Evolutionary conservation across 345 rosid species (phyloP).

Genomic region (Lumnitzera racemosa): DNA sequence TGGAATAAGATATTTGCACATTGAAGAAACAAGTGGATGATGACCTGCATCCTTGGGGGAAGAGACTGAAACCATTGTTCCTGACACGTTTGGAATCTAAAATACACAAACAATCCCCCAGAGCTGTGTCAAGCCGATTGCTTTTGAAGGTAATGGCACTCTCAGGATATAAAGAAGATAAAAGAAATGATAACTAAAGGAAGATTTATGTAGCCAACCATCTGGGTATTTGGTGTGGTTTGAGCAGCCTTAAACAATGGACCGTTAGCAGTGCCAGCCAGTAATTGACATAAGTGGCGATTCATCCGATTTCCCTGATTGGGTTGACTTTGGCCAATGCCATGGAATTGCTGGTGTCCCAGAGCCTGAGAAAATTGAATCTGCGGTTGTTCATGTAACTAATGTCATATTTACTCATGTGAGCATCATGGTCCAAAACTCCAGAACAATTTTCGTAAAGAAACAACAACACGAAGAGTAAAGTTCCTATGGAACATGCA

Average conservation of each 20-base stretch:
- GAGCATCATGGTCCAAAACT: slow-evolving; percentile 1
- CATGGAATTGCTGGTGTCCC: slow-evolving; percentile 85
- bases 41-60: slow-evolving; percentile 74
- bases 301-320: slow-evolving; percentile 64
- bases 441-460: neutral
- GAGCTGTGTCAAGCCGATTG: neutral
- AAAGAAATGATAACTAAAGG: slow-evolving; percentile 2
- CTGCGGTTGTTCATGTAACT: slow-evolving; percentile 83
- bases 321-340: slow-evolving; percentile 82
- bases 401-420: neutral
- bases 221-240: slow-evolving; percentile 67
- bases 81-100: slow-evolving; percentile 83
- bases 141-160: neutral
- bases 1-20: neutral
- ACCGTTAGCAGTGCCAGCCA: slow-evolving; percentile 58
- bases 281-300: slow-evolving; percentile 72
- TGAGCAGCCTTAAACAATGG: slow-evolving; percentile 87
- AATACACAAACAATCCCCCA: neutral
- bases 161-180: slow-evolving; percentile 6
- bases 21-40: slow-evolving; percentile 3
- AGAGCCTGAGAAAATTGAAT: slow-evolving; percentile 83
- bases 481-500: too few relatives aligned
- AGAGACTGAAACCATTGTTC: slow-evolving; percentile 63
- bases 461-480: too few relatives aligned
- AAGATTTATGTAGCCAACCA: slow-evolving; percentile 60